Conservation (phyloP, 345 rosid genomes). For the Boechera stricta region DNA sequence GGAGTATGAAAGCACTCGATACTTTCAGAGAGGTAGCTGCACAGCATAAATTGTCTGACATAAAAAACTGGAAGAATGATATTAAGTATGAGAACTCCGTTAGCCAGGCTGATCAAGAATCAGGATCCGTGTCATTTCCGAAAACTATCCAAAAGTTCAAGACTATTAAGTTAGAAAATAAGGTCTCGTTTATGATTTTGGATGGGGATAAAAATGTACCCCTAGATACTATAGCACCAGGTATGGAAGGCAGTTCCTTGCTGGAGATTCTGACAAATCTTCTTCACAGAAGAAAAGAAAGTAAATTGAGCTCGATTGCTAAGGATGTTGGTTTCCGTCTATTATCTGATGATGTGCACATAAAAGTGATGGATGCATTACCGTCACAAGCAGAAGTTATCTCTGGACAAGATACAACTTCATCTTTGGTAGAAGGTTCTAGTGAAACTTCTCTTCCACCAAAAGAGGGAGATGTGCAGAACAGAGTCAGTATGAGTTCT, state of each 20-base stretch:
- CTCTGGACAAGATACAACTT: constrained; percentile 46
- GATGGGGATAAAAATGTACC: constrained; percentile 66
- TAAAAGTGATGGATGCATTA: constrained; percentile 52
- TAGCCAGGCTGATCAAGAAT: constrained; percentile 47
- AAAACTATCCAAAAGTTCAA: constrained; percentile 50
- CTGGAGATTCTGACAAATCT: constrained; percentile 67
- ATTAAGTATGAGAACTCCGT: constrained; percentile 47
- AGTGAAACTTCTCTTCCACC: constrained; percentile 39
- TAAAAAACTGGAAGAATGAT: constrained; percentile 41
- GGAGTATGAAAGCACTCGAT: constrained; percentile 69
- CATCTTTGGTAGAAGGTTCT: constrained; percentile 48
- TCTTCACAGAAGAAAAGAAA: constrained; percentile 67
- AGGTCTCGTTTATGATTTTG: constrained; percentile 72
- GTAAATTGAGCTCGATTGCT: constrained; percentile 72
- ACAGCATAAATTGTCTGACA: constrained; percentile 47
- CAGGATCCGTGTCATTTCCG: constrained; percentile 53
- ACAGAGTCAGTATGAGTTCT: constrained; percentile 40
- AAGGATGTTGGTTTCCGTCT: constrained; percentile 88
- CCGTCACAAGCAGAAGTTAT: constrained; percentile 52
- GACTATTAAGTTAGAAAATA: constrained; percentile 59
- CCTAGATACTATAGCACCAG: constrained; percentile 58
- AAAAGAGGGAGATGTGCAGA: constrained; percentile 42
- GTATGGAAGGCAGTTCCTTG: constrained; percentile 70
- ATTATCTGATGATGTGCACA: constrained; percentile 70
- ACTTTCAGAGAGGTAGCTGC: constrained; percentile 68